Conservation (phyloP, 495 filamentous ascomycete genomes). For the Aspergillus steynii region DNA sequence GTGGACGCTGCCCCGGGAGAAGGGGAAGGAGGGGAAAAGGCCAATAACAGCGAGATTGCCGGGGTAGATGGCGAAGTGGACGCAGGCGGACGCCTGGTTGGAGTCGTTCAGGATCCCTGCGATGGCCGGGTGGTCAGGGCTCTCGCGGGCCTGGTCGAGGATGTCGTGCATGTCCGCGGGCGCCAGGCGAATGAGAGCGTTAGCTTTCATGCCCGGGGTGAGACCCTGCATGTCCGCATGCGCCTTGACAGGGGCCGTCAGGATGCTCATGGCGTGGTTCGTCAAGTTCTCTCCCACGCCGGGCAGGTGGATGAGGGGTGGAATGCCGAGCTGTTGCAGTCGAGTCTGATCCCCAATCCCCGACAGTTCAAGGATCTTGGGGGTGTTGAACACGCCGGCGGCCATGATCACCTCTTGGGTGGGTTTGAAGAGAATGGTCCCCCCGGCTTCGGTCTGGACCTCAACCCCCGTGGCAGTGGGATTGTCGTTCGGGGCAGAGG, state of each 20-base stretch:
- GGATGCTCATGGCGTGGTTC: neutral
- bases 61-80: neutral
- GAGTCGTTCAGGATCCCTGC: neutral
- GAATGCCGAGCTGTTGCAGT: constrained; percentile 21
- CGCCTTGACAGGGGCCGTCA: neutral
- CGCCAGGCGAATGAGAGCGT: neutral
- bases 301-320: constrained; percentile 30
- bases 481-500: neutral
- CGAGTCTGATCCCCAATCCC: constrained; percentile 35
- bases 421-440: neutral
- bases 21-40: neutral
- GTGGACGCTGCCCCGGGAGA: neutral
- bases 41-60: neutral
- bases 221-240: neutral
- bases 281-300: neutral
- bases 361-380: constrained; percentile 56
- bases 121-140: neutral
- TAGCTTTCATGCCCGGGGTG: neutral
- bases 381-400: constrained; percentile 53
- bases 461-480: constrained; percentile 29
- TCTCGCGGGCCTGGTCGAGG: neutral
- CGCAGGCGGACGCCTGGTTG: neutral
- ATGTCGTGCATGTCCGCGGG: neutral
- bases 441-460: constrained; percentile 19
- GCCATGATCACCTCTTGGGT: constrained; percentile 52